Conservation (phyloP, 108 stramenopile genomes). For the Mayamaea pseudoterrestris region DNA sequence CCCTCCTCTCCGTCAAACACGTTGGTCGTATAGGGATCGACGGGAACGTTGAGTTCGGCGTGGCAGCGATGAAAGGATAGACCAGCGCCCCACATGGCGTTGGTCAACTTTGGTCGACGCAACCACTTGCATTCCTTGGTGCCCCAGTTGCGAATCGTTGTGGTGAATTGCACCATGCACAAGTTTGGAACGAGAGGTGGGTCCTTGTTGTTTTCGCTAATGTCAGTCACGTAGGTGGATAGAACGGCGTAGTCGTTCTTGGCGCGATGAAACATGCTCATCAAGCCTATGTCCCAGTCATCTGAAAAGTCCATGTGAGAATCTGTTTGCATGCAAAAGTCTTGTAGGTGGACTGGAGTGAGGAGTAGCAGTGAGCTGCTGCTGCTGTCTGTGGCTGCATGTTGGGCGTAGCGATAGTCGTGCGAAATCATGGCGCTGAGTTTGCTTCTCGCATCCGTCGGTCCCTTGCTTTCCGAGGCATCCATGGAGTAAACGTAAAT, state of each 20-base stretch:
- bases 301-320: constrained; percentile 76
- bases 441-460: too few species aligned
- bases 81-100: constrained; percentile 77
- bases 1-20: constrained; percentile 92
- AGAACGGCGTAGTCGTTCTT: constrained; percentile 86
- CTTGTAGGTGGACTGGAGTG: constrained; percentile 35
- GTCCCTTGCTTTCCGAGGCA: too few species aligned
- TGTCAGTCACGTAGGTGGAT: constrained; percentile 71
- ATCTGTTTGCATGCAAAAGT: constrained; percentile 89
- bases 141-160: constrained; percentile 50
- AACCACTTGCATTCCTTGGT: constrained; percentile 50
- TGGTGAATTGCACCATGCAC: constrained; percentile 61
- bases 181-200: constrained; percentile 52
- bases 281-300: constrained; percentile 42
- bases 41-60: constrained; percentile 78
- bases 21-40: constrained; percentile 75
- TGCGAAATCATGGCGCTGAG: too few species aligned
- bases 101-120: constrained; percentile 60
- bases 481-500: too few species aligned
- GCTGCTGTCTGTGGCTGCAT: too few species aligned
- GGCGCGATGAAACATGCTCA: constrained; percentile 60
- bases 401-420: constrained; percentile 20
- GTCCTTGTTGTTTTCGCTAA: constrained; percentile 44
- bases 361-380: too few species aligned
- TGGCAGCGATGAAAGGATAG: constrained; percentile 73